Base-by-base conservation (phyloP, 768 basidiomycete genomes). In the Artomyces pyxidatus region DNA sequence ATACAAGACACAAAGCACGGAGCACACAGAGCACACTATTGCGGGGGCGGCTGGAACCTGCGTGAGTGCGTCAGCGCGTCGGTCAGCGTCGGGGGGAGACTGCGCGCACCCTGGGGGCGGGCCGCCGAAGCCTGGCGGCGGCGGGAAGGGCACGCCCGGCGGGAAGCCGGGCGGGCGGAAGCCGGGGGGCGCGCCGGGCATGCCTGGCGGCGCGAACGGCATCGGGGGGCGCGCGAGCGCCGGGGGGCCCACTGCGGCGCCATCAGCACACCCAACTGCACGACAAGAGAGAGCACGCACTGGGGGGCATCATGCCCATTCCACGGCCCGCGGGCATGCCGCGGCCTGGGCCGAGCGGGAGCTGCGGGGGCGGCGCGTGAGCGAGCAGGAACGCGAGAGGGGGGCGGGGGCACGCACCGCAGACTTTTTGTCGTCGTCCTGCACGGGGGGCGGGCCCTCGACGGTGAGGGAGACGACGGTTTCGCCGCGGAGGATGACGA, bases 311-410 rank as follows among this genome's bases (percentile, higher is more conserved):
- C 87, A 90, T 92, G 48, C 91, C 90, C 81, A 97, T 95, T 49
- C 95, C 95, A 59, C 95, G 84, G 57, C 95, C 94, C 37, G 94
- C 95, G 64, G 94, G 91, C 75, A 92, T 85, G 58, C 94, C 95
- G 53, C 90, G 82, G 54, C 95, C 95, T 63, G 95, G 91, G 45
- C 95, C 95, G 53, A 77, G 75, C 57, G 88, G 81, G 54, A 92
- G 76, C 89, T 93, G 58, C 29, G 58, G 35, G 29, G 49, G 53
- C 40, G 39, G 58, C 22, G 49, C 48, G 45, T 64, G 40, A 63
- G 23, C 45, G 45, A 47, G 46, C 30, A 7, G 21, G 38, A 23
- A 48, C 25, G 28, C 28, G 39, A 32, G 29, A 23, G 27, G 3
- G 6, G 17, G 32, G 40, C n/a, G 37, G 21, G 29, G 22, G 32